Evolutionary conservation across 345 rosid species (phyloP).

Genomic region (Draba incana): DNA sequence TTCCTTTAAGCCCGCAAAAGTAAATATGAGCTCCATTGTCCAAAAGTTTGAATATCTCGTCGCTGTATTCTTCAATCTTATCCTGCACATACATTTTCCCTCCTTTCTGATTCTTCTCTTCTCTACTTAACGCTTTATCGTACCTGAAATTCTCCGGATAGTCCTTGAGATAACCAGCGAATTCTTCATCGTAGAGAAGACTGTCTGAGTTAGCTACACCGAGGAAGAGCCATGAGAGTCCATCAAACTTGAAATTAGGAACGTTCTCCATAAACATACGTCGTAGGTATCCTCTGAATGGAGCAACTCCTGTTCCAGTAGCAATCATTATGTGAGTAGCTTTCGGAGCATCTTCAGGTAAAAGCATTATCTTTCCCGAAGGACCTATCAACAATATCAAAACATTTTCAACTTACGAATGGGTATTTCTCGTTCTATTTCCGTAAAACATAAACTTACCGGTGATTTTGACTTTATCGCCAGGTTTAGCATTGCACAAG

Average conservation of each 20-base stretch:
- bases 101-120: conserved; percentile 88
- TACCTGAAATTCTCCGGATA: conserved; percentile 83
- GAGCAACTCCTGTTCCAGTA: conserved; percentile 97
- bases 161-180: conserved; percentile 70
- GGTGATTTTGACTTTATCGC: conserved; percentile 83
- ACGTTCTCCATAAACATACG: conserved; percentile 98
- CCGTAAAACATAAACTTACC: conserved; percentile 47
- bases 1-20: conserved; percentile 97
- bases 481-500: conserved; percentile 88
- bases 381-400: conserved; percentile 60
- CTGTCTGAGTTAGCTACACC: conserved; percentile 98
- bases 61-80: conserved; percentile 95
- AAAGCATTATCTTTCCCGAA: conserved; percentile 94
- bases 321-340: conserved; percentile 98
- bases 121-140: conserved; percentile 88
- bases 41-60: conserved; percentile 83
- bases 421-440: neutral
- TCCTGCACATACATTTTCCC: conserved; percentile 99
- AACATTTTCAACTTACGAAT: neutral
- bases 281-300: conserved; percentile 86
- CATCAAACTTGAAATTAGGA: conserved; percentile 74
- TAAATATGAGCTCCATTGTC: conserved; percentile 96
- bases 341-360: conserved; percentile 82
- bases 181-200: conserved; percentile 92
- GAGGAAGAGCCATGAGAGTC: conserved; percentile 97